Evolutionary conservation across 164 flowering plant species (phyloP), one percentile per base, ranked within the genome.

Genomic region (Dillenia turbinata): DNA sequence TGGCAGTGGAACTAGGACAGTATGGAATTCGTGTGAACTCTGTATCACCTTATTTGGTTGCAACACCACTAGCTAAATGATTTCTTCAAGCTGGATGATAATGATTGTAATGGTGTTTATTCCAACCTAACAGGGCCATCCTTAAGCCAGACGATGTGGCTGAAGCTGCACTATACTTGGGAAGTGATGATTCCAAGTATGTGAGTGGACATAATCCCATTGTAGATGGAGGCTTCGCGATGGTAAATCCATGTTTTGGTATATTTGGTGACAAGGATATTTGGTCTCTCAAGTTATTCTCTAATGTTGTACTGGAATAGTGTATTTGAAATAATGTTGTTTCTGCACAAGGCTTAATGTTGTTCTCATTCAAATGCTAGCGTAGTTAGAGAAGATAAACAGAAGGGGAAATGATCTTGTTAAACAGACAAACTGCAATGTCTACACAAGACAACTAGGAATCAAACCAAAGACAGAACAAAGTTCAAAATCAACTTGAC

Each of bases 151-250:
- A 78, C 14, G 82, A 81, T 60, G 67, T 75, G n/a, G 78, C 75
- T 17, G 65, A 68, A 24, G 75, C 75, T 12, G 75, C 73, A 1
- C 62, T 75, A 11, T 75, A 68, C 60, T 43, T 75, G 49, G 78
- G 57, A 7, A 59, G 62, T 48, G 52, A 80, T 12, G 81, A 78
- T 22, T 71, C 81, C 0, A 62, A 61, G 55, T 78, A 70, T 50
- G 75, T 80, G 40, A 79, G 81, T 47, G 81, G 81, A 13, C 75
- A 63, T 24, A 79, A 77, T 33, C 60, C 75, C 14, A 16, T 66
- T 44, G 52, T 77, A 1, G 83, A 80, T 56, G 81, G 83, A 1
- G 81, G 78, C 0, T 77, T 69, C 56, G 65, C 70, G 14, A 45
- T 57, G 11, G 68, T 48, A 2, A 79, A 77, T 65, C 54, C 74